Base-by-base conservation (phyloP, 768 basidiomycete species). In the Thelephora ganbajun region DNA sequence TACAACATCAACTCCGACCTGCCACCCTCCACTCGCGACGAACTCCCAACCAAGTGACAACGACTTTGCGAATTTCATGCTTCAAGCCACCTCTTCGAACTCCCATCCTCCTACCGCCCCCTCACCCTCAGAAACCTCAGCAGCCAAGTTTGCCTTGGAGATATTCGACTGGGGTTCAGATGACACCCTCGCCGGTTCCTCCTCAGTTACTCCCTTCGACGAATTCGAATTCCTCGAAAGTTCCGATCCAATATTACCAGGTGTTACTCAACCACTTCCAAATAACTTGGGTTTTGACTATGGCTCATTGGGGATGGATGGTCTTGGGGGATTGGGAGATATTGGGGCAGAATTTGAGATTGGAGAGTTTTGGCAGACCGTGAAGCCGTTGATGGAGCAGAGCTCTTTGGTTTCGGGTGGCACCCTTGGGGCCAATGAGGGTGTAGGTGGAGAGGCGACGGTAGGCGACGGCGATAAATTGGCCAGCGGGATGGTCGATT, bases 361-460 rank as follows among this genome's bases (percentile, higher is more conserved):
- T 16, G 39, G 39, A 14, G 46, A 47, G 33, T 47, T 47, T 35
- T 47, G 46, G 46, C 16, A 34, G 14, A 35, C 41, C 23, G 35
- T 47, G 35, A 33, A 47, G 35, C 46, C 46, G 14, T 35, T 47
- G 35, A 19, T 47, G 18, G 34, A 11, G 7, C 23, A 47, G 34
- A 20, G 44, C 26, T 5, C 18, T 41, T 30, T 30, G 26, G 9
- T 30, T 30, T 16, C 39, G 39, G 39, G 39, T 18, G 12, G 14
- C 9, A 14, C 18, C 7, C 16, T 14, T 16, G 39, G 2, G 9
- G 22, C 16, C 39, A 14, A 18, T 18, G 5, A 14, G 39, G 39
- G 39, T 41, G 39, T 41, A 9, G 26, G 26, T 4, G 26, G 26
- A 9, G 26, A 30, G 26, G 26, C 9, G 26, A 30, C 26, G 26